Evolutionary conservation across 106 monocot genomes (phyloP), one percentile per base, ranked within the genome.

Genomic region (Alisma plantagoaquatica): DNA sequence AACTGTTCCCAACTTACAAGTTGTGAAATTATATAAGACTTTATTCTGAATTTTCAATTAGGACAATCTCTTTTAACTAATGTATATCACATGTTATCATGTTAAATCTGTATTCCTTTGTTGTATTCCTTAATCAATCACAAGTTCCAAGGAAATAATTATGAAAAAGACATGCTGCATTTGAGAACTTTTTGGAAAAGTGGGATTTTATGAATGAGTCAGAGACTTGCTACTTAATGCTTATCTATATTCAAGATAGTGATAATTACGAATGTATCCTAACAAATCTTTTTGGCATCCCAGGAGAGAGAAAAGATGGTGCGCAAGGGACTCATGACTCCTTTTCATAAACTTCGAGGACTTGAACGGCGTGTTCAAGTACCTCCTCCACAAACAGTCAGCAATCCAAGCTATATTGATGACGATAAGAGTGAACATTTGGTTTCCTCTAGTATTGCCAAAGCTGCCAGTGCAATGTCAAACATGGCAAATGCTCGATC

Each of bases 291-390:
- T 62, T 29, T 41, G 59, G 57, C 51, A 43, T 62, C 27, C 31
- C 56, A 98, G 96, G 89, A 89, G 69, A 88, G 81, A 46, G 89
- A 98, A 43, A 60, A 84, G 50, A 50, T 89, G 60, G 68, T 89
- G 24, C 68, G 89, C n/a, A 98, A 89, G 52, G 93, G 93, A 12
- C 43, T 87, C 19, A 67, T 83, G 54, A 93, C 93, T 21, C 93
- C 93, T 64, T 93, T 93, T 72, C 93, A 93, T 64, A 87, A 64
- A 60, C 74, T 93, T 30, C 75, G 83, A 75, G 96, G 89, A 56
- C 89, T 98, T 69, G 96, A 84, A 63, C 79, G 83, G 1, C 64
- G 88, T 53, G 59, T 96, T 29, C 77, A 96, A 66, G 70, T 69
- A 66, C 67, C 75, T 66, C n/a, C n/a, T n/a, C n/a, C n/a, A n/a